Evolutionary conservation across 148 eudicot species (phyloP), one percentile per base, ranked within the genome.

Genomic region (Rhododendron mucronatum): DNA sequence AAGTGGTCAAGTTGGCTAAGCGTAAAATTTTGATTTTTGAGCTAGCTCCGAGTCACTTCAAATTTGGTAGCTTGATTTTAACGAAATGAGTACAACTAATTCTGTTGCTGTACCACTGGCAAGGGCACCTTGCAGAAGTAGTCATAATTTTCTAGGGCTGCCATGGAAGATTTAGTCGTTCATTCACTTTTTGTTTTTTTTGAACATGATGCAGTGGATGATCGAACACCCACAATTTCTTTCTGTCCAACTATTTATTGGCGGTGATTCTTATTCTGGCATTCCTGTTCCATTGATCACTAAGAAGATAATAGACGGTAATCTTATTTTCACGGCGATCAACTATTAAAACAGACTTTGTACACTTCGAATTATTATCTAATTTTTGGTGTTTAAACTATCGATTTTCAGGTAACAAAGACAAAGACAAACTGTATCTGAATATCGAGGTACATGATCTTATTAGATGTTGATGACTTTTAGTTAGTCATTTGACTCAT

Each of bases 181-280:
- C 45, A 41, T 80, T 47, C 30, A 47, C 81, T 41, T 41, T 41
- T 47, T 45, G 12, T 12, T 47, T 78, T 47, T 45, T 55, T 79
- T 28, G 39, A 41, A 20, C 21, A 5, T 71, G 39, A 69, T 80
- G 90, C 86, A 89, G 90, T 89, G 90, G 90, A 80, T 86, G 45
- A 63, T 35, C 20, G 88, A 89, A 80, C 86, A 89, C 85, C 88
- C 87, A 15, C 77, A 86, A 8, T 86, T 37, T 71, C 86, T 86
- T 20, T 21, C 78, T 18, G 83, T 86, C 80, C 82, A 48, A 30
- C 86, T 89, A 50, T 85, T 83, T 61, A 55, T 86, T 2, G 90
- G 85, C 45, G 88, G 86, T 14, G 90, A 89, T 89, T 86, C 90
- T 55, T 86, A 86, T 82, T 47, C 87, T 15, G 90, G 88, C 77